These are phyloP conservation scores for Tubosaeta sp. DNA, from an alignment of 768 basidiomycete species.

Conservation along the genomic window DNA sequence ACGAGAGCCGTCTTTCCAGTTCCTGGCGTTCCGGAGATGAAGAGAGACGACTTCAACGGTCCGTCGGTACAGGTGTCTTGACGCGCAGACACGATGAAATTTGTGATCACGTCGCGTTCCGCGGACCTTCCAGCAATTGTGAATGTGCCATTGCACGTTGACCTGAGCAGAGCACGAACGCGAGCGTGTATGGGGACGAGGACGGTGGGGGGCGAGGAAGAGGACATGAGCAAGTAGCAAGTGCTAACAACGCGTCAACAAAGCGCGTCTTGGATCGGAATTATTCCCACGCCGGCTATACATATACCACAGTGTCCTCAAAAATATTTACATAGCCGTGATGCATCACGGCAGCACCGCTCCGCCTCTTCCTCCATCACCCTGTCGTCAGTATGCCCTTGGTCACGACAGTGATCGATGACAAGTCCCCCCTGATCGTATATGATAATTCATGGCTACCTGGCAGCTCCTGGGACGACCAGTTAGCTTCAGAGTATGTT, in stretches of 20 bases:
- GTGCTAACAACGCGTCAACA: slow-evolving; percentile 32
- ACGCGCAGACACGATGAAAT: slow-evolving; percentile 58
- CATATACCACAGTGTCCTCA: neutral
- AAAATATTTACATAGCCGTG: neutral
- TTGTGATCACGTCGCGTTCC: slow-evolving; percentile 55
- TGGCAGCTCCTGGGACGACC: slow-evolving; percentile 13
- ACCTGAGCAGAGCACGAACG: slow-evolving; percentile 64
- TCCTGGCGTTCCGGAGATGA: slow-evolving; percentile 91
- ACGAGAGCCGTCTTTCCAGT: slow-evolving; percentile 90
- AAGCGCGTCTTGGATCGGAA: slow-evolving; percentile 20
- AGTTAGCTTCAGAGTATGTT: slow-evolving; percentile 16
- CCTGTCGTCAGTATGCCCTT: slow-evolving; percentile 17
- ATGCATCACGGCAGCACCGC: neutral
- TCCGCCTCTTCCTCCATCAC: neutral
- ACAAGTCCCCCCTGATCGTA: slow-evolving; percentile 31
- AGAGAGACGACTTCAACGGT: slow-evolving; percentile 48
- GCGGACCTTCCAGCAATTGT: slow-evolving; percentile 63
- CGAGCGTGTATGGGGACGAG: slow-evolving; percentile 52
- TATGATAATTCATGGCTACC: slow-evolving; percentile 25
- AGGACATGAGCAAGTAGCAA: slow-evolving; percentile 37
- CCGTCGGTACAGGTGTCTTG: slow-evolving; percentile 18
- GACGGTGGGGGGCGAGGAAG: slow-evolving; percentile 48
- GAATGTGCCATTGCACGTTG: slow-evolving; percentile 56
- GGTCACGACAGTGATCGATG: slow-evolving; percentile 25
- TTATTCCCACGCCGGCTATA: slow-evolving; percentile 13